These are phyloP conservation scores for Kurtzmaniella natalensis DNA, from an alignment of 1,139 yeast species.

Conservation along the genomic window DNA sequence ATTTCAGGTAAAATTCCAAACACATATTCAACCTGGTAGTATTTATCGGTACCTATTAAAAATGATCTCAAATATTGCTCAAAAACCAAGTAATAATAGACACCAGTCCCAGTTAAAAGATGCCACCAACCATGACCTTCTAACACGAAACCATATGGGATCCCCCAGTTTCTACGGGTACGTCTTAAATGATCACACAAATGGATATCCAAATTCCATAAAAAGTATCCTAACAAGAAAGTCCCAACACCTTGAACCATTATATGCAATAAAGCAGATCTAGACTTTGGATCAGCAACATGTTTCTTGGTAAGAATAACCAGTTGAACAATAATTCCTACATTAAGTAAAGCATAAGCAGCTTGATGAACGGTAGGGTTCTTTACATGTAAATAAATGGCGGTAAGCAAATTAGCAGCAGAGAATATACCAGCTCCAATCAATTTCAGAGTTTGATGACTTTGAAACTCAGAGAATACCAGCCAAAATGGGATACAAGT, in stretches of 20 bases:
- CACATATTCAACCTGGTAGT: constrained; percentile 51
- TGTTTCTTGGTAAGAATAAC: constrained; percentile 44
- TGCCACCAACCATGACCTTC: constrained; percentile 99
- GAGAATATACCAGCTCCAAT: constrained; percentile 57
- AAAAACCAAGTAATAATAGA: constrained; percentile 55
- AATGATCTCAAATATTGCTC: constrained; percentile 67
- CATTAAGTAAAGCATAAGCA: constrained; percentile 65
- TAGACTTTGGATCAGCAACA: constrained; percentile 47
- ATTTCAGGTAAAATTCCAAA: constrained; percentile 39
- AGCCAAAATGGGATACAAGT: constrained; percentile 95
- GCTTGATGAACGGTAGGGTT: constrained; percentile 88
- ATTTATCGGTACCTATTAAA: constrained; percentile 47
- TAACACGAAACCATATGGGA: constrained; percentile 82
- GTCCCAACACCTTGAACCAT: constrained; percentile 59
- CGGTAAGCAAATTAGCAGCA: constrained; percentile 53
- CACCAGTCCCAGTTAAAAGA: constrained; percentile 74
- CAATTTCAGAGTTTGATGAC: constrained; percentile 29
- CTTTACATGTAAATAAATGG: constrained; percentile 60
- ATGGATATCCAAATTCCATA: constrained; percentile 86
- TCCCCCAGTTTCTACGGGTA: constrained; percentile 63
- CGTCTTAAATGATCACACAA: constrained; percentile 63
- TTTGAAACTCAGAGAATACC: constrained; percentile 63
- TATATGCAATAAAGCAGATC: constrained; percentile 45
- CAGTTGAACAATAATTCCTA: constrained; percentile 56
- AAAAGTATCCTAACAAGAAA: constrained; percentile 67